Evolutionary conservation across 2,329 filamentous ascomycete genomes (phyloP).

Genomic region (Talaromyces marneffei): DNA sequence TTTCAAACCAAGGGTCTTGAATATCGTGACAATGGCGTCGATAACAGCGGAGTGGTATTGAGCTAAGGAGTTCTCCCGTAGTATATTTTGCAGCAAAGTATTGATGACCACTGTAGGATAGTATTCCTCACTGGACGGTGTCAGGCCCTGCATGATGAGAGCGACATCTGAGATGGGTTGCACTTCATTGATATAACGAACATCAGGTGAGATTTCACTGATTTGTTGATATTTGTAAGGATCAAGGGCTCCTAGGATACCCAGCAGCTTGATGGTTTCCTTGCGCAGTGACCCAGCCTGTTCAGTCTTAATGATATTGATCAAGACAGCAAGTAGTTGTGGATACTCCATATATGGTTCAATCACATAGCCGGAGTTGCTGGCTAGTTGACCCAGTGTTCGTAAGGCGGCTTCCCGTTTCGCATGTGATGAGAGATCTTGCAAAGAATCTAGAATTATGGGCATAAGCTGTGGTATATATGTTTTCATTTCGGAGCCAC

Average conservation of each 20-base stretch:
- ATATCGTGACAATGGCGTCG: constrained; percentile 98
- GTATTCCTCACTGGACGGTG: constrained; percentile 95
- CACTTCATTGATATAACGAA: constrained; percentile 63
- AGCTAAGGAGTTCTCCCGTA: constrained; percentile 82
- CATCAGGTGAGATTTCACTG: constrained; percentile 79
- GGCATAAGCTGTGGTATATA: constrained; percentile 93
- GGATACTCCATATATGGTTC: constrained; percentile 93
- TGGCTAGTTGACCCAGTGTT: constrained; percentile 85
- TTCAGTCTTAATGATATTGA: constrained; percentile 90
- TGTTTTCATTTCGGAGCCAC: constrained; percentile 84
- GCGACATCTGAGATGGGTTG: constrained; percentile 82
- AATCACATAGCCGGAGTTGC: constrained; percentile 96
- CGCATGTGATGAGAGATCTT: constrained; percentile 83
- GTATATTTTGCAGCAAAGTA: constrained; percentile 75
- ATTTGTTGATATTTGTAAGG: constrained; percentile 93
- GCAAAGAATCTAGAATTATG: constrained; percentile 85
- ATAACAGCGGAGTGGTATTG: constrained; percentile 92
- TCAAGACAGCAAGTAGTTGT: constrained; percentile 82
- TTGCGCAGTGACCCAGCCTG: constrained; percentile 78
- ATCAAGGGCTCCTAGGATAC: constrained; percentile 88
- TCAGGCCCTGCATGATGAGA: constrained; percentile 94
- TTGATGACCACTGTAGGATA: constrained; percentile 98
- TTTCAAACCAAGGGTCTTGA: constrained; percentile 90
- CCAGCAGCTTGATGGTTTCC: constrained; percentile 94
- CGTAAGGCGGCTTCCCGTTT: constrained; percentile 89